Percentiles rank a stretch among this genome's conserved stretches.
These are phyloP conservation scores for Sporothrix variecibatus DNA, from an alignment of 2,329 filamentous ascomycete genomes.

Conservation along the genomic window DNA sequence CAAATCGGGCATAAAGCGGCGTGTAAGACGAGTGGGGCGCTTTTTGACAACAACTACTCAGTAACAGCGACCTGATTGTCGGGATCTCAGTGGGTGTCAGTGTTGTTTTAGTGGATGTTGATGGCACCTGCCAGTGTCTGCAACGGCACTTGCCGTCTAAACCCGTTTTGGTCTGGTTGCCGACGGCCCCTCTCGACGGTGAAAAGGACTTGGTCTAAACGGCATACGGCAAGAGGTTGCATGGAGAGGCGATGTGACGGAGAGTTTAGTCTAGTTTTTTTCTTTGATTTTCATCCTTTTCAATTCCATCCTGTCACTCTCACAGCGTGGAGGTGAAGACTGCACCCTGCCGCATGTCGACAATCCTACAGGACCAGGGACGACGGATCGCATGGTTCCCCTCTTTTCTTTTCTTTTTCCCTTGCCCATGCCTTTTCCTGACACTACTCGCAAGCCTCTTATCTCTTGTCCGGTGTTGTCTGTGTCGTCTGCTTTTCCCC, in stretches of 20 bases:
- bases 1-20: conserved; percentile 8
- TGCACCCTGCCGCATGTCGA: not conserved
- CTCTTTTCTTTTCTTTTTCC: not conserved
- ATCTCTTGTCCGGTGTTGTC: not conserved
- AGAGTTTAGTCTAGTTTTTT: not conserved
- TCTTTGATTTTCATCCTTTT: not conserved
- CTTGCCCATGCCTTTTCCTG: not conserved
- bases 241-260: not conserved
- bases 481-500: not conserved
- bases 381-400: conserved; percentile 6
- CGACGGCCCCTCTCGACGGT: conserved; percentile 9
- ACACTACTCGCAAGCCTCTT: not conserved
- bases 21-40: not conserved
- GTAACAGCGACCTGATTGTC: not conserved
- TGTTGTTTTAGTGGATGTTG: not conserved
- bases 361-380: not conserved
- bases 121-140: not conserved
- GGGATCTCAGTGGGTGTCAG: not conserved
- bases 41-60: not conserved
- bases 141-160: conserved; percentile 4
- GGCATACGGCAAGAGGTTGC: not conserved
- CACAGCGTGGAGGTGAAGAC: not conserved
- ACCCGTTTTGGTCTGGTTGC: conserved; percentile 19
- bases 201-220: no score
- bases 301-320: not conserved